Evolutionary conservation across 805 yeast species (phyloP).

Genomic region (Lipomyces anomalus): DNA sequence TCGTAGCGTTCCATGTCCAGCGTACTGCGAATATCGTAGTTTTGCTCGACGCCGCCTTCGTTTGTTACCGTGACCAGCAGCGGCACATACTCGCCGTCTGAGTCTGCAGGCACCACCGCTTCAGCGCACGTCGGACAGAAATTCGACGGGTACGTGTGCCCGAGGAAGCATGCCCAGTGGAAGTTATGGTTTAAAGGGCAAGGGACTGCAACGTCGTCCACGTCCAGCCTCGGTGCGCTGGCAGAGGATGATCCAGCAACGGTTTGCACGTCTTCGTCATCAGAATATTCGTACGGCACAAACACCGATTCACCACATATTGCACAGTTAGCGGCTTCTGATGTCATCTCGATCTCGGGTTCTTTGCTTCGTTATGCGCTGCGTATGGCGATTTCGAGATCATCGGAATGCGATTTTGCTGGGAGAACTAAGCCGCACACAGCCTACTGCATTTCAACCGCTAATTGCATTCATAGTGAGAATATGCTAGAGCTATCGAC

Average conservation of each 20-base stretch:
- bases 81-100: constrained; percentile 1
- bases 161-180: constrained; percentile 20
- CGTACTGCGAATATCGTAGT: constrained; percentile 12
- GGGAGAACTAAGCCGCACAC: not conserved
- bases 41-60: constrained; percentile 17
- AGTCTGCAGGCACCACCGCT: constrained; percentile 3
- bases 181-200: constrained; percentile 16
- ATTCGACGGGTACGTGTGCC: constrained; percentile 11
- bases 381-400: no score
- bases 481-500: no score
- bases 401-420: no score
- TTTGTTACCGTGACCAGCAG: constrained; percentile 12
- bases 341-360: not conserved
- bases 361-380: not conserved
- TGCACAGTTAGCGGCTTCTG: not conserved
- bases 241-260: no score
- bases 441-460: no score
- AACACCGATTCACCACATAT: not conserved
- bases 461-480: no score
- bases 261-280: not conserved
- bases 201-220: constrained; percentile 15
- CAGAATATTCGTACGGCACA: not conserved
- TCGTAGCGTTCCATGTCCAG: constrained; percentile 13
- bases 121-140: constrained; percentile 15
- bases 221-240: constrained; percentile 1